phyloP scores from a whole-genome alignment of 192 early-diverging fungal genomes.

The Backusella circina region DNA sequence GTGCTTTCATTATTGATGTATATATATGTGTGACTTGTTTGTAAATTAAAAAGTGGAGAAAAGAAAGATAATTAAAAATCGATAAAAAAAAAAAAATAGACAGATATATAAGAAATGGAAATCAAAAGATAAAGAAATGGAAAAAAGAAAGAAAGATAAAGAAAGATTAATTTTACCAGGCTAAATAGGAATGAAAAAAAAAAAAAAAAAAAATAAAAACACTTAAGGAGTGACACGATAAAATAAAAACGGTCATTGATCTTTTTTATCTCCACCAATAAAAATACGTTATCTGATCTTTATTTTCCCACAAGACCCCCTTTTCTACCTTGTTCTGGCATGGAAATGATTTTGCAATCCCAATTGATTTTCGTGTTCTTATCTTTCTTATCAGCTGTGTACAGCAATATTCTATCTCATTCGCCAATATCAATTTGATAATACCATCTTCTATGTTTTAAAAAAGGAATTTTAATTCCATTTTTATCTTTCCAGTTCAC shows the following conservation, averaged over 20 bases:
- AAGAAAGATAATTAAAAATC: background rate
- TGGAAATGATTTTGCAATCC: background rate
- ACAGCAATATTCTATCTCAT: background rate
- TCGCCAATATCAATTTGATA: background rate
- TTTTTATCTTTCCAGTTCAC: background rate
- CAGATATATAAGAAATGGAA: background rate
- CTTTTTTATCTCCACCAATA: conserved; percentile 13
- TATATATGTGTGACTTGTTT: background rate
- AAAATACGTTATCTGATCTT: background rate
- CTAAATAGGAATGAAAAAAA: background rate
- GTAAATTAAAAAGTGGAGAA: background rate
- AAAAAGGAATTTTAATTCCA: background rate
- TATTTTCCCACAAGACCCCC: conserved; percentile 11
- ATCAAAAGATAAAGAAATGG: conserved; percentile 1
- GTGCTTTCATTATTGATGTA: conserved; percentile 1
- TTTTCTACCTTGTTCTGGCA: background rate
- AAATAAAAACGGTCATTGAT: conserved; percentile 14
- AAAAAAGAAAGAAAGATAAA: background rate
- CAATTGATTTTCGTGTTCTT: conserved; percentile 1
- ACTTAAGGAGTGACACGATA: background rate
- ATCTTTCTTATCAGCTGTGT: conserved; percentile 1
- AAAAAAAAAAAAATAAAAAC: background rate
- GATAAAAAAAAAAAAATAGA: background rate
- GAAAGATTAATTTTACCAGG: background rate
- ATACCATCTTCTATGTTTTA: background rate